Percentiles rank a stretch among this genome's conserved stretches.
These are phyloP conservation scores for Russula dissimulans DNA, from an alignment of 768 basidiomycete species.

Conservation along the genomic window DNA sequence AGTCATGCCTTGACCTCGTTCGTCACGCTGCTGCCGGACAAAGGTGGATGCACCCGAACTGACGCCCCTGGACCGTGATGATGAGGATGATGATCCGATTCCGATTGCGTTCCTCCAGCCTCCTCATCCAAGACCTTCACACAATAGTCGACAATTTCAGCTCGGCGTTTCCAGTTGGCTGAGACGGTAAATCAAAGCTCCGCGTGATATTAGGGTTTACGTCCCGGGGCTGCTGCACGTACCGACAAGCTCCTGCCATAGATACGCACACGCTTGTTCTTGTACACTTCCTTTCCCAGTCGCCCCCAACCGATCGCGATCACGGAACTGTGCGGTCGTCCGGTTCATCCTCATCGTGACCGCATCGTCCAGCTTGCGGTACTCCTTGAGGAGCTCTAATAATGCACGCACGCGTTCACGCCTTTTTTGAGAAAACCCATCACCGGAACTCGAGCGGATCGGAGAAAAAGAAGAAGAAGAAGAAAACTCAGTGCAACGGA, in stretches of 20 bases:
- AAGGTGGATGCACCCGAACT: conserved; percentile 29
- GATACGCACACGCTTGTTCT: conserved; percentile 62
- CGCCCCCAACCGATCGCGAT: conserved; percentile 49
- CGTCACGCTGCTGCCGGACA: conserved; percentile 39
- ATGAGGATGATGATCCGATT: conserved; percentile 25
- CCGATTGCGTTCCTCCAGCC: conserved; percentile 37
- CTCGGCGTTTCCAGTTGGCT: conserved; percentile 56
- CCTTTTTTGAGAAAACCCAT: too few relatives aligned
- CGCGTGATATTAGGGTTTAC: conserved; percentile 18
- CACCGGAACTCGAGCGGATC: not conserved
- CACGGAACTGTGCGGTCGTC: conserved; percentile 65
- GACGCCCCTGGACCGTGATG: too few relatives aligned
- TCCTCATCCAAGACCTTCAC: conserved; percentile 59
- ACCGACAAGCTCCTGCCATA: conserved; percentile 79
- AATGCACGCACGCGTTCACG: not conserved
- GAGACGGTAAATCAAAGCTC: conserved; percentile 18
- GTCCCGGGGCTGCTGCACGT: conserved; percentile 14
- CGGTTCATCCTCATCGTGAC: conserved; percentile 77
- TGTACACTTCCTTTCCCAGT: conserved; percentile 45
- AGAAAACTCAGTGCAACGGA: conserved; percentile 21
- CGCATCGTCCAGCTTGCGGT: conserved; percentile 69
- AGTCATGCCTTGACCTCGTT: conserved; percentile 59
- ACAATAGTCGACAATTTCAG: conserved; percentile 69
- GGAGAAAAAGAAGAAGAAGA: not conserved
- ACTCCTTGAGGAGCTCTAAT: conserved; percentile 73